Evolutionary conservation across 106 monocot genomes (phyloP), one percentile per base, ranked within the genome.

Genomic region (Dendrobium huoshanense): DNA sequence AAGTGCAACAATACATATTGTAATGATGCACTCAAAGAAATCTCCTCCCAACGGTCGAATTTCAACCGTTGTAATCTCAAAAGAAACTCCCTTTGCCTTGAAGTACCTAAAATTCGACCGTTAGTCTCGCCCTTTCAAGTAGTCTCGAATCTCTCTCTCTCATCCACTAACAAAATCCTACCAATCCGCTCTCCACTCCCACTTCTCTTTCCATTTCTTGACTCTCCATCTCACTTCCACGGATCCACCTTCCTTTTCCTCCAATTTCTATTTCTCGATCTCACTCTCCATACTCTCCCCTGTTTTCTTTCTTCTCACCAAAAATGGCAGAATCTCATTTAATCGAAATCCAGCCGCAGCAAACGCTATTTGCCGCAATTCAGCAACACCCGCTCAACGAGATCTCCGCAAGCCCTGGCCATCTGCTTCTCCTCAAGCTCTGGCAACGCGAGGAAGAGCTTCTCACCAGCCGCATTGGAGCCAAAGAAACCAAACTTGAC

Each of bases 381-480:
- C 65, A 81, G 33, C 73, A 81, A 77, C 96, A 96, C 82, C 97
- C 97, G 0, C 80, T 97, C 13, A 84, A 89, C 1, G 90, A 97
- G 76, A 97, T 97, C 82, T 84, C 94, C 2, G 59, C 74, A 25
- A 94, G 94, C 87, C 89, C 90, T 24, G 97, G 97, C 79, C 97
- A 97, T 86, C 90, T 92, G 59, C 88, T 97, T 77, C 86, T 97
- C 49, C 88, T 97, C 29, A 97, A 92, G 84, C 92, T 97, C 56
- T 91, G 85, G 87, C 92, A 97, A 80, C 82, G 94, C 20, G 86
- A 94, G 43, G 94, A 94, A 67, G 89, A 87, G 75, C 82, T 82
- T 76, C 55, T 87, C 78, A 80, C 86, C 48, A 83, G 70, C 58
- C 79, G 85, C 16, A 49, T 85, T 16, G 80, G 54, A 55, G 78